Evolutionary conservation across 1,284 basidiomycete species (phyloP).

Genomic region (Erythrobasidium hasegawianum): DNA sequence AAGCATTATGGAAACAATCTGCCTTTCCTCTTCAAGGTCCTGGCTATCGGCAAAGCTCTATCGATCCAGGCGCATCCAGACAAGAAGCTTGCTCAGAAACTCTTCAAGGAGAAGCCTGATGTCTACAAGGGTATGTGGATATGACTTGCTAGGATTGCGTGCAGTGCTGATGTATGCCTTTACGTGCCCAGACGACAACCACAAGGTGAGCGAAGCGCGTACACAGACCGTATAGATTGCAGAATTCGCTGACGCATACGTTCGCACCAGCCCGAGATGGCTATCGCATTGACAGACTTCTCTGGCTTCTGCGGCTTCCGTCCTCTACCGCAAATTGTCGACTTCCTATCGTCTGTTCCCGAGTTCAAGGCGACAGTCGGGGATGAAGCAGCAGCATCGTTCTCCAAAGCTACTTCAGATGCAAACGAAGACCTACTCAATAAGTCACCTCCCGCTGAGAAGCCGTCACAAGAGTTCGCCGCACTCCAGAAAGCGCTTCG

Average conservation of each 20-base stretch:
- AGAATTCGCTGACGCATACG: background rate
- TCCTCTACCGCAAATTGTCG: conserved; percentile 67
- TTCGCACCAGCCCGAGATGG: conserved; percentile 79
- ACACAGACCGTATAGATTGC: background rate
- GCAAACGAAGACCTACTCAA: conserved; percentile 49
- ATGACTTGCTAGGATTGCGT: background rate
- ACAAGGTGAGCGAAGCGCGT: conserved; percentile 57
- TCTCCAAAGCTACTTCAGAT: conserved; percentile 46
- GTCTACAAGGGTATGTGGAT: conserved; percentile 75
- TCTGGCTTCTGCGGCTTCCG: conserved; percentile 86
- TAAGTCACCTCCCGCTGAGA: conserved; percentile 22
- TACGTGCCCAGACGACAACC: conserved; percentile 70
- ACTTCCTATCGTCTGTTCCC: conserved; percentile 65
- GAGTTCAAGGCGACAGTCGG: conserved; percentile 75
- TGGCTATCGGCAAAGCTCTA: conserved; percentile 88
- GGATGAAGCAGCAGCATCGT: conserved; percentile 51
- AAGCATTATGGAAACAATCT: conserved; percentile 66
- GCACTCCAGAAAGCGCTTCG: conserved; percentile 58
- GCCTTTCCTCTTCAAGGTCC: conserved; percentile 89
- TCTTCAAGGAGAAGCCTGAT: conserved; percentile 71
- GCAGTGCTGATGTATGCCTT: too few species aligned
- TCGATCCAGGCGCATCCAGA: conserved; percentile 98
- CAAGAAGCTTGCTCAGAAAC: conserved; percentile 73
- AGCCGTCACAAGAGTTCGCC: conserved; percentile 54
- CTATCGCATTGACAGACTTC: conserved; percentile 88